A percentile compares a stretch with the other conserved stretches of the same genome.
These are phyloP conservation scores for Xylaria sp. DNA, from an alignment of 2,329 filamentous ascomycete genomes.

Conservation along the genomic window DNA sequence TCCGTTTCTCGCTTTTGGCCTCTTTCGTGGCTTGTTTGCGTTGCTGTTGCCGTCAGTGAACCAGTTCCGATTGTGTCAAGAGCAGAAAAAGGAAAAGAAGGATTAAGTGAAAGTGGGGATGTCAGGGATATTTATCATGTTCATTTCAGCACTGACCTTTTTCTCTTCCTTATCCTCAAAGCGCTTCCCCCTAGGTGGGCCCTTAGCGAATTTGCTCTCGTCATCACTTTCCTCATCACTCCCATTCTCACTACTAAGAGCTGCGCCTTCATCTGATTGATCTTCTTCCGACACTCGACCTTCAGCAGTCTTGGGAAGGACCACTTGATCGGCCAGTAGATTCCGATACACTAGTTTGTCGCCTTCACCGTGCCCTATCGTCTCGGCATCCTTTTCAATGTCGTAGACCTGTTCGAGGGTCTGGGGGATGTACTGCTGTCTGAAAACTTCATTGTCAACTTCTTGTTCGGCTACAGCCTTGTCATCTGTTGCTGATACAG, in stretches of 20 bases:
- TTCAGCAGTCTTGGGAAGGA: conserved; percentile 52
- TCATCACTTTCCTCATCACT: conserved; percentile 55
- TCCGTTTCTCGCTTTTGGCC: conserved; percentile 91
- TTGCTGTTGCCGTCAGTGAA: conserved; percentile 44
- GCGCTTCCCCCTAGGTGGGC: conserved; percentile 79
- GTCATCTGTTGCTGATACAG: conserved; percentile 61
- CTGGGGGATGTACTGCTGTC: conserved; percentile 96
- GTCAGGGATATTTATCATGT: not conserved
- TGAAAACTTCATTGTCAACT: conserved; percentile 90
- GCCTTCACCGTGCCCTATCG: conserved; percentile 77
- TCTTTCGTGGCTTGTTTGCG: conserved; percentile 95
- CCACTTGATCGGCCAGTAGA: conserved; percentile 78
- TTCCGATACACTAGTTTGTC: conserved; percentile 86
- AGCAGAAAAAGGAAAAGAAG: conserved; percentile 2
- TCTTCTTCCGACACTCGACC: conserved; percentile 52
- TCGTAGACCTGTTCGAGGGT: conserved; percentile 97
- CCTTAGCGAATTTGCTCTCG: conserved; percentile 71
- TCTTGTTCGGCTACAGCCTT: conserved; percentile 69
- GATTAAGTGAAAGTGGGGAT: conserved; percentile 9
- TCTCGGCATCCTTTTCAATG: conserved; percentile 87
- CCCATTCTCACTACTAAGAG: conserved; percentile 57
- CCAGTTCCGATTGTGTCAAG: not conserved
- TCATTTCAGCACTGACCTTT: conserved; percentile 61
- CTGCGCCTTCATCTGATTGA: conserved; percentile 62
- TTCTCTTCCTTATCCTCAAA: conserved; percentile 94